These are phyloP conservation scores for Nakazawaea wyomingensis DNA, from an alignment of 805 yeast genomes.

Conservation along the genomic window DNA sequence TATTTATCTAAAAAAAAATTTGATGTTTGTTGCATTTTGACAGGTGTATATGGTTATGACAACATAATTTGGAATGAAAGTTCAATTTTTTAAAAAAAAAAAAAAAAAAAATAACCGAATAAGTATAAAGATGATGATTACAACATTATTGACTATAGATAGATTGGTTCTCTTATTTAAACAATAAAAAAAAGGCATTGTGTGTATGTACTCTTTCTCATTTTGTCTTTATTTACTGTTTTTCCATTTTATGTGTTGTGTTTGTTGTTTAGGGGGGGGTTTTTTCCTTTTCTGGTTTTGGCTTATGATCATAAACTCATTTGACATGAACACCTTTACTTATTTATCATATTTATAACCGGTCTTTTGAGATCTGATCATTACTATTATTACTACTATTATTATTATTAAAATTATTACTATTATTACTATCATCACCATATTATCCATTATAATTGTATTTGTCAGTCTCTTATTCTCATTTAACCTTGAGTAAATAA, in stretches of 20 bases:
- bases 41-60: background rate
- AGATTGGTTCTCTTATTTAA: no score
- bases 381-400: background rate
- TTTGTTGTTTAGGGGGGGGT: no score
- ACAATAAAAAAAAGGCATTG: no score
- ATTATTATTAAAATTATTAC: background rate
- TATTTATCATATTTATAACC: conserved; percentile 1
- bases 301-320: background rate
- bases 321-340: background rate
- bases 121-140: no score
- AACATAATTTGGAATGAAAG: background rate
- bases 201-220: background rate
- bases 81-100: no score
- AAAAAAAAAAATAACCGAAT: no score
- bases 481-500: no score
- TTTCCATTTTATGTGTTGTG: background rate
- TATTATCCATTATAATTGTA: background rate
- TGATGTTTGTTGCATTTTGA: no score
- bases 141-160: no score
- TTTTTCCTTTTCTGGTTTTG: no score
- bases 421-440: background rate
- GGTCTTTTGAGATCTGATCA: background rate
- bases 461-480: no score
- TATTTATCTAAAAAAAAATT: background rate
- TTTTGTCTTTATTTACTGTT: background rate